A percentile compares a stretch with the other conserved stretches of the same genome.
Conservation (phyloP, 2,329 filamentous ascomycete genomes). For the Stagonosporopsis cucurbitacearum region DNA sequence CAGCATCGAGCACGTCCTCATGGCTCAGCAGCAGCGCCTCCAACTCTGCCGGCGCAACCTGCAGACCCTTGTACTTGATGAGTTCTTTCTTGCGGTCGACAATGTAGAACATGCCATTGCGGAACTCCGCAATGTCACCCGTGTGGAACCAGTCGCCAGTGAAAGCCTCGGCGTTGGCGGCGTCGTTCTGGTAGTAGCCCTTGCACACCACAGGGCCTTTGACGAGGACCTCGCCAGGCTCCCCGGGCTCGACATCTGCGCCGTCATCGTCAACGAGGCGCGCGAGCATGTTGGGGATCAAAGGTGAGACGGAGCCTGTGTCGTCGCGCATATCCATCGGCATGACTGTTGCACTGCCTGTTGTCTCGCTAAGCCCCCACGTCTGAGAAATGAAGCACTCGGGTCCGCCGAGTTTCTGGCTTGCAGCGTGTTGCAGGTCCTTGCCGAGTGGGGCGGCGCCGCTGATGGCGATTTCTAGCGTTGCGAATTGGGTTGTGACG, state of each 20-base stretch:
- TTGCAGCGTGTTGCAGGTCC: slow-evolving; percentile 60
- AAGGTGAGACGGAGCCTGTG: slow-evolving; percentile 56
- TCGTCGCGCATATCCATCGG: slow-evolving; percentile 51
- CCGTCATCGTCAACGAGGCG: slow-evolving; percentile 47
- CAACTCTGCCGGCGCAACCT: slow-evolving; percentile 58
- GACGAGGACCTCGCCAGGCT: slow-evolving; percentile 44
- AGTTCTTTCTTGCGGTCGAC: slow-evolving; percentile 54
- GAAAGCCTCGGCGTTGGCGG: slow-evolving; percentile 40
- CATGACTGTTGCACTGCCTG: slow-evolving; percentile 56
- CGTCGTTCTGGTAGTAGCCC: slow-evolving; percentile 47
- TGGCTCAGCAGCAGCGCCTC: slow-evolving; percentile 55
- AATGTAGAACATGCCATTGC: slow-evolving; percentile 51
- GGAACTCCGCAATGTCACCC: slow-evolving; percentile 48
- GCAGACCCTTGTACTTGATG: slow-evolving; percentile 59
- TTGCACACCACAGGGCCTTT: slow-evolving; percentile 47
- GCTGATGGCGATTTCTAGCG: slow-evolving; percentile 55
- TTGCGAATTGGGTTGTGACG: slow-evolving; percentile 63
- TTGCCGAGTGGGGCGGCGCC: slow-evolving; percentile 65
- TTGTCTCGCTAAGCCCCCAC: slow-evolving; percentile 66
- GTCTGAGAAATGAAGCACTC: slow-evolving; percentile 58
- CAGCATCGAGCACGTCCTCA: slow-evolving; percentile 52
- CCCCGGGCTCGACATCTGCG: slow-evolving; percentile 39
- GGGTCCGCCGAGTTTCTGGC: slow-evolving; percentile 57
- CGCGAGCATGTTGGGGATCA: slow-evolving; percentile 50
- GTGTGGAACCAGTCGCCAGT: slow-evolving; percentile 48